Evolutionary conservation across 2,329 filamentous ascomycete species (phyloP), one percentile per base, ranked within the genome.

Genomic region (Knufia fluminis): DNA sequence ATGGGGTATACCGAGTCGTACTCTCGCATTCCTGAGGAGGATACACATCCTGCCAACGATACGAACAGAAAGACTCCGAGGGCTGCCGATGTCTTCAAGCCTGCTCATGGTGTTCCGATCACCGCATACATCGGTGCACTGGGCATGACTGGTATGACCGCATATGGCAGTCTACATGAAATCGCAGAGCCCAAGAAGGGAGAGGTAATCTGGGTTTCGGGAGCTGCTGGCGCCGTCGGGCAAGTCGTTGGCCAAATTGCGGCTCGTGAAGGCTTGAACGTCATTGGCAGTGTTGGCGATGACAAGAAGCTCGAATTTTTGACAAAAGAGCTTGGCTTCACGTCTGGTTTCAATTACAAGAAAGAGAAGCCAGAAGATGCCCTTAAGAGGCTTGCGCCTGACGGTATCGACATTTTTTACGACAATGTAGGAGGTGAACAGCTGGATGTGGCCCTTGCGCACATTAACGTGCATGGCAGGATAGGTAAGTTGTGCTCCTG

Each of bases 341-440:
- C 83, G 57, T 72, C 62, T 8, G 84, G 78, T 12, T 88, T 87
- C 45, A 88, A 88, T 71, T 89, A 88, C 74, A 87, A 88, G 73
- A 85, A 77, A 59, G 83, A 87, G 68, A 74, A 71, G 51, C 72
- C 83, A 0, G 58, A 65, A 1, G 79, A 80, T 2, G 83, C 83
- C 0, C 69, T 89, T 46, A 66, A 70, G 54, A 71, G 82, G 50
- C 71, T 88, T 14, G 82, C 81, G 0, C 84, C 84, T 0, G 65
- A 85, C 2, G 84, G 84, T 4, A 75, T 88, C 56, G 83, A 89
- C 60, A 83, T 85, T 60, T 85, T 84, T 68, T 86, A 78, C 62
- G 82, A 85, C 65, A 85, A 85, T 59, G 82, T 82, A 2, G 82
- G 82, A 33, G 82, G 81, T 35, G 79, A 82, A 63, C 78, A 82